Evolutionary conservation across 2,329 filamentous ascomycete species (phyloP).

Genomic region (Metarhizium robertsii): DNA sequence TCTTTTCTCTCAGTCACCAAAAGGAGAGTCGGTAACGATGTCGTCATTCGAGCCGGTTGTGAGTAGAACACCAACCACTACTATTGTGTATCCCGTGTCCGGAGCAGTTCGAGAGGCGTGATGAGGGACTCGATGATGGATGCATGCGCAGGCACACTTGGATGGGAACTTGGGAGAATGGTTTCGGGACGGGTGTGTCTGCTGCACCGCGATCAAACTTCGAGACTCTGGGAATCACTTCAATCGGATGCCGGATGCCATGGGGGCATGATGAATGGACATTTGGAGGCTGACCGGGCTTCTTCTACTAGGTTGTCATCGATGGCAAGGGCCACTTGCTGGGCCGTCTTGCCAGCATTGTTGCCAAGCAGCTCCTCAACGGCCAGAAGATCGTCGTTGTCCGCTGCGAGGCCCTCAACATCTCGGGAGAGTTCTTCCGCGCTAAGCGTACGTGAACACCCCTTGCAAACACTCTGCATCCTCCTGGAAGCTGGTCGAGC

Average conservation of each 20-base stretch:
- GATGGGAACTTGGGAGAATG: neutral
- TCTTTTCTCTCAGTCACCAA: conserved; percentile 18
- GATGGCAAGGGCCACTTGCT: conserved; percentile 99
- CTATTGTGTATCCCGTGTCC: conserved; percentile 1
- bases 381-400: conserved; percentile 99
- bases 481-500: neutral
- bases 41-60: conserved; percentile 60
- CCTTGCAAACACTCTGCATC: neutral
- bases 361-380: conserved; percentile 97
- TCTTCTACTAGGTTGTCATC: conserved; percentile 72
- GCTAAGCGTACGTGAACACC: conserved; percentile 84
- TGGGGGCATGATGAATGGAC: conserved; percentile 1
- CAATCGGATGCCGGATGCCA: neutral
- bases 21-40: conserved; percentile 42
- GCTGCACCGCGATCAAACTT: neutral
- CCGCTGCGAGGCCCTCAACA: conserved; percentile 98
- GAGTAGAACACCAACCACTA: conserved; percentile 32
- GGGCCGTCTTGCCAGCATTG: conserved; percentile 94
- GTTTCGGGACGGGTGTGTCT: conserved; percentile 3
- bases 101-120: conserved; percentile 2
- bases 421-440: conserved; percentile 99
- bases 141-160: conserved; percentile 5
- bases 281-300: conserved; percentile 14
- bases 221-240: neutral
- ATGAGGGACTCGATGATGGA: conserved; percentile 2